A percentile compares a stretch with the other conserved stretches of the same genome.
Conservation (phyloP, 2,329 filamentous ascomycete genomes). For the Aspergillus ochraceus region DNA sequence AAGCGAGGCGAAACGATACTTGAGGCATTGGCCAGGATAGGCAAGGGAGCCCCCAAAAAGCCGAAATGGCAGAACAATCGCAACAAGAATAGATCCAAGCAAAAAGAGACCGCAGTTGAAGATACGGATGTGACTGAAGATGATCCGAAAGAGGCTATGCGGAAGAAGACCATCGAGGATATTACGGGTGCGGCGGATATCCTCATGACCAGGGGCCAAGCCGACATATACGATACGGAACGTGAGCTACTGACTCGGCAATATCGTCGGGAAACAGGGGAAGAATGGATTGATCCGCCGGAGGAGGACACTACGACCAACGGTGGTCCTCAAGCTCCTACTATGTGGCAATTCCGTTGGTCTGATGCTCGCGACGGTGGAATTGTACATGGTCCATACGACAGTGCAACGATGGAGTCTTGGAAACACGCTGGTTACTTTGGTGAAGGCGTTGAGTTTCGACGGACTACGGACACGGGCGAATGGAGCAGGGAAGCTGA, state of each 20-base stretch:
- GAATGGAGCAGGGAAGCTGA: slow-evolving; percentile 54
- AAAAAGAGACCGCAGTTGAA: slow-evolving; percentile 40
- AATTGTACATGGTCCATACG: slow-evolving; percentile 81
- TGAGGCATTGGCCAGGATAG: slow-evolving; percentile 81
- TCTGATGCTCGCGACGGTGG: slow-evolving; percentile 80
- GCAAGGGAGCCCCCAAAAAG: slow-evolving; percentile 62
- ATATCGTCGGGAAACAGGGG: slow-evolving; percentile 81
- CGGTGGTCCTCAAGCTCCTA: slow-evolving; percentile 33
- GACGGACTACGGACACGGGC: slow-evolving; percentile 55
- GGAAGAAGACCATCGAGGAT: slow-evolving; percentile 72
- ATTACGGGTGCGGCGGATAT: slow-evolving; percentile 91
- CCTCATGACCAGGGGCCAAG: slow-evolving; percentile 76
- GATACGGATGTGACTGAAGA: slow-evolving; percentile 73
- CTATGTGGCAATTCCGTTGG: slow-evolving; percentile 91
- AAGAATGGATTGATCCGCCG: slow-evolving; percentile 70
- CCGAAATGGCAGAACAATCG: slow-evolving; percentile 63
- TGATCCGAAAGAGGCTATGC: slow-evolving; percentile 67
- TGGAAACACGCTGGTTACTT: slow-evolving; percentile 96
- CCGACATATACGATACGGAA: slow-evolving; percentile 89
- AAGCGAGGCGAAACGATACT: slow-evolving; percentile 82
- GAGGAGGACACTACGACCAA: slow-evolving; percentile 21
- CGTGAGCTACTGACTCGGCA: slow-evolving; percentile 80
- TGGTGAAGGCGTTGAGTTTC: slow-evolving; percentile 78
- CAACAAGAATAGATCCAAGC: slow-evolving; percentile 50
- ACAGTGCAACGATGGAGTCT: slow-evolving; percentile 78